A percentile compares a stretch with the other conserved stretches of the same genome.
Evolutionary conservation across 768 basidiomycete genomes (phyloP).

Genomic region (Tricholomella constricta): DNA sequence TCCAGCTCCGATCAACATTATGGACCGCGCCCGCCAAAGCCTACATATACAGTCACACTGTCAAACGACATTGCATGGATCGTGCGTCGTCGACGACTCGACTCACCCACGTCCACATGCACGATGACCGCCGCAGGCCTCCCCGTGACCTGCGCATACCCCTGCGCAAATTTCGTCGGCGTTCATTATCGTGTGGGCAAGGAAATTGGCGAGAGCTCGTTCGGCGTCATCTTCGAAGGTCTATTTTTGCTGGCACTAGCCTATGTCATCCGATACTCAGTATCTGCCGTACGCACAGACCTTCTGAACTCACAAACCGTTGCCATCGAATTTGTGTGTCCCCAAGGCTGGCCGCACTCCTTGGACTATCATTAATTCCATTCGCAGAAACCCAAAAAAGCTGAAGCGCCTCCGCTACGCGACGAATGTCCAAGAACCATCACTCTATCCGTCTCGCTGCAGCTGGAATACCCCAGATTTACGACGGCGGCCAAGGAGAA

Average conservation of each 20-base stretch:
- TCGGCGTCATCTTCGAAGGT: constrained; percentile 96
- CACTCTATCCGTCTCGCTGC: constrained; percentile 23
- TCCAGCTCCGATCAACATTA: constrained; percentile 63
- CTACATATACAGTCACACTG: constrained; percentile 40
- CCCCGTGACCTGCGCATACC: constrained; percentile 65
- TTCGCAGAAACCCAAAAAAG: constrained; percentile 80
- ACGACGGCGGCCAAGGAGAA: constrained; percentile 99
- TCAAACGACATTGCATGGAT: constrained; percentile 7
- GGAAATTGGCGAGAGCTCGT: constrained; percentile 99
- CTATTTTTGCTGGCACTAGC: constrained; percentile 8
- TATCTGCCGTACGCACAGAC: constrained; percentile 73
- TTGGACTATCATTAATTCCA: constrained; percentile 14
- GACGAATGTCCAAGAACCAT: constrained; percentile 90
- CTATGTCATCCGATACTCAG: constrained; percentile 4
- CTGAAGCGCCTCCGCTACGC: constrained; percentile 95
- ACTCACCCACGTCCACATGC: constrained; percentile 73
- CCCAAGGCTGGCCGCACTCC: constrained; percentile 11
- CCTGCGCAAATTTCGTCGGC: constrained; percentile 86
- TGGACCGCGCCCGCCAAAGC: constrained; percentile 72
- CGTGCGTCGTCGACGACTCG: too few species aligned
- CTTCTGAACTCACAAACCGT: constrained; percentile 98
- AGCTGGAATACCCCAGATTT: constrained; percentile 99
- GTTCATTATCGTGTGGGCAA: constrained; percentile 97
- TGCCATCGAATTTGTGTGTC: constrained; percentile 98
- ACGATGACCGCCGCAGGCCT: constrained; percentile 73